These are phyloP conservation scores for Spizellomyces sp. DNA, from an alignment of 192 early-diverging fungal species.

Conservation along the genomic window DNA sequence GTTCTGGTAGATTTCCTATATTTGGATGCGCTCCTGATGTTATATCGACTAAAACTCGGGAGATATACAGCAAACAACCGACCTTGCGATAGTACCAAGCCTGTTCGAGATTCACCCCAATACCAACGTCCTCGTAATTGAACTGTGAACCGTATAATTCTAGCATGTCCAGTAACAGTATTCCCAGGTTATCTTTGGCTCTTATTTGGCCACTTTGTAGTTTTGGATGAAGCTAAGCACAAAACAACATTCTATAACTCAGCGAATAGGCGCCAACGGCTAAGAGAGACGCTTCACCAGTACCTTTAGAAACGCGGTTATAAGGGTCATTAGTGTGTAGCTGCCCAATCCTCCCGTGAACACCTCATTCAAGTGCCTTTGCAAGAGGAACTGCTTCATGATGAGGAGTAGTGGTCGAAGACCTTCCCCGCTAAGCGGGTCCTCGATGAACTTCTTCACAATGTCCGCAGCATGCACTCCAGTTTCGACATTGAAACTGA, in stretches of 20 bases:
- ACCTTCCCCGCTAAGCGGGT: slow-evolving; percentile 43
- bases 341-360: slow-evolving; percentile 87
- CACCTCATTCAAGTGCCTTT: slow-evolving; percentile 80
- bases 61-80: background rate
- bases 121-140: slow-evolving; percentile 68
- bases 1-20: background rate
- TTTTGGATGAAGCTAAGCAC: slow-evolving; percentile 73
- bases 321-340: slow-evolving; percentile 77
- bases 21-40: too few relatives aligned
- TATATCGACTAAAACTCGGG: too few relatives aligned
- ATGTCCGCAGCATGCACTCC: slow-evolving; percentile 70
- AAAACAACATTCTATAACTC: slow-evolving; percentile 14
- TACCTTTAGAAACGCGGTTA: slow-evolving; percentile 79
- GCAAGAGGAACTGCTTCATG: slow-evolving; percentile 83
- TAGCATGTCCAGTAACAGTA: slow-evolving; percentile 89
- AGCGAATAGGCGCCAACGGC: slow-evolving; percentile 10
- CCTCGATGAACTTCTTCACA: slow-evolving; percentile 61
- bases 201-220: slow-evolving; percentile 66
- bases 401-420: slow-evolving; percentile 73
- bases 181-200: slow-evolving; percentile 75
- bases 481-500: slow-evolving; percentile 75
- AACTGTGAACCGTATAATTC: slow-evolving; percentile 87
- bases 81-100: slow-evolving; percentile 60
- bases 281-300: background rate
- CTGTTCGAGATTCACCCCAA: slow-evolving; percentile 52